Base-by-base conservation (phyloP, 164 flowering plant species). In the Santalum album region DNA sequence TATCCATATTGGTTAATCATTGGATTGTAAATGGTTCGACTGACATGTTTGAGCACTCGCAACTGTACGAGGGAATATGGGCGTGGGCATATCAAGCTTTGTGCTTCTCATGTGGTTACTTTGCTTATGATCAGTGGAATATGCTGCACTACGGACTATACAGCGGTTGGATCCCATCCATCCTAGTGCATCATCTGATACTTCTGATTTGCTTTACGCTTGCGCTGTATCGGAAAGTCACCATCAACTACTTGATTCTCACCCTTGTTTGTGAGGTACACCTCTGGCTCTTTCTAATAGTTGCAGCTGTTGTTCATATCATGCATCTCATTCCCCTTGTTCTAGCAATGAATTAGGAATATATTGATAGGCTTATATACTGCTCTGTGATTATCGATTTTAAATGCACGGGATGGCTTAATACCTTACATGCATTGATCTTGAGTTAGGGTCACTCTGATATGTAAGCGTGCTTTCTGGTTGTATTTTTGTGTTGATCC, bases 51-150 rank as follows among this genome's bases (percentile, higher is more conserved):
- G 91, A 89, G 68, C 98, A 92, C 58, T 68, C 80, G 14, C 83
- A 84, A 65, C 69, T 89, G 63, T 67, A 84, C 67, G 78, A 72
- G 20, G 72, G 58, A 49, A 74, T 79, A 17, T 92, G 96, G 96
- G 69, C 77, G 0, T 83, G 84, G 69, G 90, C 95, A 45, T 84
- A 81, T 58, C 56, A 74, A 6, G 90, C 90, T 21, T 68, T 92
- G 64, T 84, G 94, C 67, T 83, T 92, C 70, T 92, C 96, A 24
- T 83, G 83, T 61, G 98, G 98, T 46, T 92, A 89, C 71, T 92
- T 92, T 64, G 98, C 96, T 12, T 89, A 92, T 70, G 96, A 89
- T 67, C 98, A 92, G 53, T 80, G 70, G 94, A 94, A 92, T 68
- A 89, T 89, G 96, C 73, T 92, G 47, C 79, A 53, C 1, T 74